phyloP scores from a whole-genome alignment of 495 filamentous ascomycete genomes.

The Pyronema domesticum region DNA sequence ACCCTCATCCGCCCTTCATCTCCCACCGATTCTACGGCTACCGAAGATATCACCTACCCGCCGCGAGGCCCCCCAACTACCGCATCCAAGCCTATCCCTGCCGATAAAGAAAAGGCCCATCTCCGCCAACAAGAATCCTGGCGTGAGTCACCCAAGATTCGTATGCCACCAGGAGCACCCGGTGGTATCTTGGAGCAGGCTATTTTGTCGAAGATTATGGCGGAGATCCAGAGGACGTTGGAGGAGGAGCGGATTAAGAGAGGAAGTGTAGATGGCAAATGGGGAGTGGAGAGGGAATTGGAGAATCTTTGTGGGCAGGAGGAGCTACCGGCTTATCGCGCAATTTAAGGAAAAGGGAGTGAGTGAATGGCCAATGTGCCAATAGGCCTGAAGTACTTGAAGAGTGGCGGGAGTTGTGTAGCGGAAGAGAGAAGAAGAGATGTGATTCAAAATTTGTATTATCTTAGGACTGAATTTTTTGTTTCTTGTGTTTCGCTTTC shows the following conservation, averaged over 20 bases:
- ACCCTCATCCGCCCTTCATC: constrained; percentile 10
- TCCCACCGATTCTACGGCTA: constrained; percentile 12
- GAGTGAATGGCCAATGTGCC: too few relatives aligned
- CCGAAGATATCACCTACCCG: constrained; percentile 20
- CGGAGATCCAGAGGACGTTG: constrained; percentile 70
- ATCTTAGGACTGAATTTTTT: too few relatives aligned
- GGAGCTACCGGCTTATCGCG: constrained; percentile 46
- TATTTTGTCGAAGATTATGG: constrained; percentile 79
- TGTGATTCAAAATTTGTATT: too few relatives aligned
- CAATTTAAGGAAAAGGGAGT: constrained; percentile 4
- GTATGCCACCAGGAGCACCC: constrained; percentile 24
- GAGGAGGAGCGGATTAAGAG: constrained; percentile 45
- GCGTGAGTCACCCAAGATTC: constrained; percentile 25
- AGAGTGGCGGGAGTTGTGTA: too few relatives aligned
- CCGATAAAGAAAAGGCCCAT: constrained; percentile 12
- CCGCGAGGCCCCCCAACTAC: constrained; percentile 8
- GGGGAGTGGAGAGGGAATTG: constrained; percentile 25
- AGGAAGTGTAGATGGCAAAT: constrained; percentile 30
- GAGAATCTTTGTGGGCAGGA: constrained; percentile 35
- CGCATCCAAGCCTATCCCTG: constrained; percentile 6
- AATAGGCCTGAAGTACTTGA: too few relatives aligned
- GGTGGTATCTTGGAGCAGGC: constrained; percentile 56
- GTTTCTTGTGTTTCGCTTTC: too few relatives aligned
- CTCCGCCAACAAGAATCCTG: constrained; percentile 21
- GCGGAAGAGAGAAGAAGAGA: too few relatives aligned